phyloP scores from a whole-genome alignment of 2,329 filamentous ascomycete species.

The Ophiostoma ips region DNA sequence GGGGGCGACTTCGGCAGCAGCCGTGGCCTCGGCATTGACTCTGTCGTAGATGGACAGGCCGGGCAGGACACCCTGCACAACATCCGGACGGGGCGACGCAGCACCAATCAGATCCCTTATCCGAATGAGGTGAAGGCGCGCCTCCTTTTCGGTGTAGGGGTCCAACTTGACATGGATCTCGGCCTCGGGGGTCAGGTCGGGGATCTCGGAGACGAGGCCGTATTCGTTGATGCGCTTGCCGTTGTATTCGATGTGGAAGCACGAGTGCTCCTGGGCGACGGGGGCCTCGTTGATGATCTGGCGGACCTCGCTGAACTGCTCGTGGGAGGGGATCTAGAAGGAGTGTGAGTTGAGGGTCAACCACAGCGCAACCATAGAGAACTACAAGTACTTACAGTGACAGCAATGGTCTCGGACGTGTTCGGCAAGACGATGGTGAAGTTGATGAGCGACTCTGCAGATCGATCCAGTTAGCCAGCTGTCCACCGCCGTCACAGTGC shows the following conservation, averaged over 20 bases:
- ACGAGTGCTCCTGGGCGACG: slow-evolving; percentile 89
- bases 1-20: slow-evolving; percentile 22
- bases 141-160: slow-evolving; percentile 96
- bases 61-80: slow-evolving; percentile 70
- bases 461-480: neutral
- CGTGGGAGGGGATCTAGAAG: slow-evolving; percentile 68
- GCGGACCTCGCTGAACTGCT: slow-evolving; percentile 93
- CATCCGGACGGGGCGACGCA: slow-evolving; percentile 75
- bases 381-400: slow-evolving; percentile 57
- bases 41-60: slow-evolving; percentile 80
- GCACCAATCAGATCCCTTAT: slow-evolving; percentile 89
- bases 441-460: slow-evolving; percentile 36
- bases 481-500: neutral
- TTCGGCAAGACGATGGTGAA: slow-evolving; percentile 73
- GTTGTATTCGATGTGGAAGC: slow-evolving; percentile 91
- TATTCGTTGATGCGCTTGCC: slow-evolving; percentile 91
- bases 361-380: too few species aligned
- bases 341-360: neutral
- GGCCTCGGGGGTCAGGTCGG: slow-evolving; percentile 61
- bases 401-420: slow-evolving; percentile 62
- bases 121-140: slow-evolving; percentile 82
- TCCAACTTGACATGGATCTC: slow-evolving; percentile 78
- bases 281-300: slow-evolving; percentile 93
- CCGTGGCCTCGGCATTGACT: slow-evolving; percentile 36
- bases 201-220: slow-evolving; percentile 77